Evolutionary conservation across 192 early-diverging fungal genomes (phyloP).

Genomic region (Coemansia sp.): DNA sequence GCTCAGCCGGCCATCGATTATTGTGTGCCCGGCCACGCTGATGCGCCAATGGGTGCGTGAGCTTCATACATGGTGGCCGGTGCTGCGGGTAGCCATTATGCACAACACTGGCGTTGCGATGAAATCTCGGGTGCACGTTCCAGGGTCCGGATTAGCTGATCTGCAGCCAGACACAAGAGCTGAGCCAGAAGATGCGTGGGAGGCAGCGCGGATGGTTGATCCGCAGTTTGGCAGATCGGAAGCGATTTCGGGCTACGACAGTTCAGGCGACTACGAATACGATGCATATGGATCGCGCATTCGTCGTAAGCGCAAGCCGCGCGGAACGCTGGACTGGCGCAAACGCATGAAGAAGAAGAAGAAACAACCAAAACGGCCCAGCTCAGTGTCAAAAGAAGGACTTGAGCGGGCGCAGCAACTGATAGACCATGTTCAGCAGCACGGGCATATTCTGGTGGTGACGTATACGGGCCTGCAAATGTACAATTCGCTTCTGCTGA

Average conservation of each 20-base stretch:
- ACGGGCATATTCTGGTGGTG: conserved; percentile 82
- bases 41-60: conserved; percentile 83
- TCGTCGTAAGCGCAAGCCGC: conserved; percentile 49
- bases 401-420: conserved; percentile 30
- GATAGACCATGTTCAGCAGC: conserved; percentile 25
- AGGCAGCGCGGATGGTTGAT: conserved; percentile 5
- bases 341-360: conserved; percentile 26
- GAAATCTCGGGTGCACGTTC: background rate
- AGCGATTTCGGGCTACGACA: conserved; percentile 21
- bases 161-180: background rate
- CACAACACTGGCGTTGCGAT: conserved; percentile 85
- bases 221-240: conserved; percentile 8
- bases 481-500: conserved; percentile 67
- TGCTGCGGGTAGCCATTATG: conserved; percentile 82
- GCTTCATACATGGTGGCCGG: conserved; percentile 81
- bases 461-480: conserved; percentile 82
- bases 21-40: conserved; percentile 79
- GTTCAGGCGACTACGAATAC: conserved; percentile 50
- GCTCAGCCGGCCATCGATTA: conserved; percentile 56
- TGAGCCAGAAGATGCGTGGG: conserved; percentile 13
- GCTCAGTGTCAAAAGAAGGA: conserved; percentile 17
- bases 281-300: conserved; percentile 50
- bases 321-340: conserved; percentile 34
- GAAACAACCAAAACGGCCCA: conserved; percentile 11
- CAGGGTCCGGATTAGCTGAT: background rate